Evolutionary conservation across 352 stramenopile genomes (phyloP).

Genomic region (Lagenidium giganteum): DNA sequence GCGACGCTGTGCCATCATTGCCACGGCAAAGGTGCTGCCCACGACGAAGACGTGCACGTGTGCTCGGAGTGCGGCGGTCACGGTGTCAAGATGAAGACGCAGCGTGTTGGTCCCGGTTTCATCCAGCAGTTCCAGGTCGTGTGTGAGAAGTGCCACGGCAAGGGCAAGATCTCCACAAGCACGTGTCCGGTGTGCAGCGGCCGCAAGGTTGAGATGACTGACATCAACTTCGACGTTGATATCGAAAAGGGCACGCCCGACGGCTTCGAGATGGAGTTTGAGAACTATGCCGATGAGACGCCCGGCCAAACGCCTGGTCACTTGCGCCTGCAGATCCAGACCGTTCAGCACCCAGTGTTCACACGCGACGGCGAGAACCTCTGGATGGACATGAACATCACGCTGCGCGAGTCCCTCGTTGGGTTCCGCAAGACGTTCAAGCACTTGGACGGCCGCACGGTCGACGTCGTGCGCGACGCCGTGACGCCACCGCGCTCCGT

Average conservation of each 20-base stretch:
- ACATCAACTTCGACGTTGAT: conserved; percentile 95
- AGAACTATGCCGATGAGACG: conserved; percentile 86
- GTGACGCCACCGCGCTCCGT: conserved; percentile 93
- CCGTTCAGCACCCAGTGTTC: conserved; percentile 83
- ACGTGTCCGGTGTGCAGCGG: conserved; percentile 87
- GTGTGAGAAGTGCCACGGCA: conserved; percentile 88
- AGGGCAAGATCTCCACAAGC: conserved; percentile 90
- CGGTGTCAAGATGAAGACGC: conserved; percentile 87
- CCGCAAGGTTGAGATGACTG: conserved; percentile 88
- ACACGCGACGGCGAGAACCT: conserved; percentile 93
- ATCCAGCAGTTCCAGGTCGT: conserved; percentile 89
- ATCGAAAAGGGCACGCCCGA: conserved; percentile 92
- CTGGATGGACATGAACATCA: conserved; percentile 94
- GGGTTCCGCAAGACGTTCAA: conserved; percentile 90
- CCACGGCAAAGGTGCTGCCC: conserved; percentile 80
- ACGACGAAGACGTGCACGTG: conserved; percentile 89
- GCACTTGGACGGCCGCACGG: conserved; percentile 92
- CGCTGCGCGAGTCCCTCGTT: conserved; percentile 92
- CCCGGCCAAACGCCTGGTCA: conserved; percentile 90
- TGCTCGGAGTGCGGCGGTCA: conserved; percentile 93
- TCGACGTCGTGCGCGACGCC: conserved; percentile 81
- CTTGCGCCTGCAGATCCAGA: conserved; percentile 89
- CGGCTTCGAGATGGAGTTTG: conserved; percentile 92
- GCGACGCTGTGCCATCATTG: conserved; percentile 93
- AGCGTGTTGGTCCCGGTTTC: conserved; percentile 61